Conservation (phyloP, 1,284 basidiomycete genomes). For the Termitomyces sp. region DNA sequence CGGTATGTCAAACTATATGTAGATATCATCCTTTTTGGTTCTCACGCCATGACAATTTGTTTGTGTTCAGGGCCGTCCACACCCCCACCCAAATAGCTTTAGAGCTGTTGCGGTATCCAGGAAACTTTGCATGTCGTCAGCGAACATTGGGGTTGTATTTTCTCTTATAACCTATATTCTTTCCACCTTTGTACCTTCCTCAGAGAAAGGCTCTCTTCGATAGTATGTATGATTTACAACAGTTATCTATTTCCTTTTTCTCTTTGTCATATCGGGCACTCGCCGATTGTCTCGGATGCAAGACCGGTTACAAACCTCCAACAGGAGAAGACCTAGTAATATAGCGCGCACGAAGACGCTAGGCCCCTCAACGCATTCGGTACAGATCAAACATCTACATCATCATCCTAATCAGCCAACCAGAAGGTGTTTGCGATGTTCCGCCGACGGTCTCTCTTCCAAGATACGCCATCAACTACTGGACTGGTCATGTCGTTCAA, state of each 20-base stretch:
- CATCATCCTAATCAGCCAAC: too few relatives aligned
- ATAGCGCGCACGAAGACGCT: too few relatives aligned
- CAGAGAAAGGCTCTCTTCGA: background rate
- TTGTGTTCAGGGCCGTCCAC: constrained; percentile 45
- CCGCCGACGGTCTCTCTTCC: too few relatives aligned
- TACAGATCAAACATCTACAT: too few relatives aligned
- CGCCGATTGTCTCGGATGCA: background rate
- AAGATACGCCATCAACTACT: too few relatives aligned
- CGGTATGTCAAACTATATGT: constrained; percentile 33
- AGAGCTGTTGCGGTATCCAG: background rate
- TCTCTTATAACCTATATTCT: background rate
- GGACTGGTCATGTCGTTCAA: too few relatives aligned
- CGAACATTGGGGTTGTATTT: background rate
- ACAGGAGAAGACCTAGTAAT: too few relatives aligned
- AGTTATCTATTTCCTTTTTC: background rate
- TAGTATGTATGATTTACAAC: background rate
- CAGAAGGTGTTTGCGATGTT: too few relatives aligned
- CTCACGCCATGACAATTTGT: background rate
- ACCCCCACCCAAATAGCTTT: constrained; percentile 48
- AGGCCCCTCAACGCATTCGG: too few relatives aligned
- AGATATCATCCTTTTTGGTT: background rate
- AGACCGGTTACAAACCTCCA: background rate
- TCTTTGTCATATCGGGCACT: background rate
- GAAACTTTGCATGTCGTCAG: background rate
- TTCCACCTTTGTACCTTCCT: background rate